A percentile compares a stretch with the other conserved stretches of the same genome.
Evolutionary conservation across 306 rosid species (phyloP).

Genomic region (Inga leiocalycina): DNA sequence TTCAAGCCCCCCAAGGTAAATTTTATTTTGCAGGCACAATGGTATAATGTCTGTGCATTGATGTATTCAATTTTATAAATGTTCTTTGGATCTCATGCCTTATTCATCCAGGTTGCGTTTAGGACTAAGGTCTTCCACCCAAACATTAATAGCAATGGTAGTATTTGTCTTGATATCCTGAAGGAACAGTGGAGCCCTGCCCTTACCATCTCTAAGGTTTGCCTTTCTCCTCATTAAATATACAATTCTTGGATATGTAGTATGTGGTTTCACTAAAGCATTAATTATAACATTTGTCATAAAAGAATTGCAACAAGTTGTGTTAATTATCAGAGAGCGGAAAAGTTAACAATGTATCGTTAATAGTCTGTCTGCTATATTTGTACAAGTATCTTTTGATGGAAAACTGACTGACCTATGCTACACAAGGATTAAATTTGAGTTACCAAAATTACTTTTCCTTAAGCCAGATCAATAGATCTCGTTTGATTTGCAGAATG

Average conservation of each 20-base stretch:
- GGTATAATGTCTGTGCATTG: neutral
- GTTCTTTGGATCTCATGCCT: neutral
- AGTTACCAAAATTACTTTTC: neutral
- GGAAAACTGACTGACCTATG: neutral
- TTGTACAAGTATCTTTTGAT: constrained; percentile 35
- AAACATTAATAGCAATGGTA: constrained; percentile 2
- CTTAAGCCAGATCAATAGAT: neutral
- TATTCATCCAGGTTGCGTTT: neutral
- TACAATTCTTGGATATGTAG: neutral
- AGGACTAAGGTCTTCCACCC: constrained; percentile 4
- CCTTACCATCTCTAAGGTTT: neutral
- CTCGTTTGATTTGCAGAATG: neutral
- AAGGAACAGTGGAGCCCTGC: constrained; percentile 14
- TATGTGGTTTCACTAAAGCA: neutral
- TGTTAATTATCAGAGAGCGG: neutral
- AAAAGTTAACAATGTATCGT: neutral
- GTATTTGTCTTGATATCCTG: constrained; percentile 12
- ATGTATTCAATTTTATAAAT: neutral
- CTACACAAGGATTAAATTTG: neutral
- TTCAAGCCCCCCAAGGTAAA: constrained; percentile 9
- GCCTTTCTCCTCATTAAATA: neutral
- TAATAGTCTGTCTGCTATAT: neutral
- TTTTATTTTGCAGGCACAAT: neutral
- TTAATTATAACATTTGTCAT: neutral
- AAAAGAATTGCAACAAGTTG: neutral